These are phyloP conservation scores for Xerocomellus dryophilus DNA, from an alignment of 768 basidiomycete genomes.

Conservation along the genomic window DNA sequence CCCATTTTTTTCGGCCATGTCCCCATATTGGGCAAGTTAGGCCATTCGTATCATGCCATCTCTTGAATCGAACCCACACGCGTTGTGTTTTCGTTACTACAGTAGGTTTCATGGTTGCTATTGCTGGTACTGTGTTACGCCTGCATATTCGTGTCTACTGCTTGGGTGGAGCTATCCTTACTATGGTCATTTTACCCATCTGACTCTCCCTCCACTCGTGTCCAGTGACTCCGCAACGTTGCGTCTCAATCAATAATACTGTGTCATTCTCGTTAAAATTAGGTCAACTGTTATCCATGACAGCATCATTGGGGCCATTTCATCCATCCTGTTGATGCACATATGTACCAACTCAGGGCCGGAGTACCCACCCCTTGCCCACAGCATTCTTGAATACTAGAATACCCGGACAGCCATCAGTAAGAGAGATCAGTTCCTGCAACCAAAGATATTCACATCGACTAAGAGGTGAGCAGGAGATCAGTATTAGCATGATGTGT, in stretches of 20 bases:
- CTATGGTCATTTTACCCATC: conserved; percentile 8
- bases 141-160: conserved; percentile 44
- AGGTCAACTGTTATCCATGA: no score
- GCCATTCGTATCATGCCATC: conserved; percentile 39
- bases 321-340: no score
- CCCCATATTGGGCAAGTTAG: conserved; percentile 54
- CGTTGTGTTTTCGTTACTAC: conserved; percentile 44
- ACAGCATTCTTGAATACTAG: no score
- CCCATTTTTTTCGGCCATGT: conserved; percentile 40
- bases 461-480: neutral
- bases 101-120: conserved; percentile 38
- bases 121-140: conserved; percentile 37
- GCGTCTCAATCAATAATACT: no score
- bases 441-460: no score
- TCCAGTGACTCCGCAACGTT: no score
- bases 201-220: neutral
- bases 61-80: conserved; percentile 49
- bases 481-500: neutral
- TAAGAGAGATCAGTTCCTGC: no score
- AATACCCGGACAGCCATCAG: no score
- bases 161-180: conserved; percentile 35
- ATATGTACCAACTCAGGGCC: no score
- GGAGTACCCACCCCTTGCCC: no score
- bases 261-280: no score
- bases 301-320: no score